A percentile compares a stretch with the other conserved stretches of the same genome.
Evolutionary conservation across 208 protist species (phyloP).

Genomic region (Acanthamoeba healyi): DNA sequence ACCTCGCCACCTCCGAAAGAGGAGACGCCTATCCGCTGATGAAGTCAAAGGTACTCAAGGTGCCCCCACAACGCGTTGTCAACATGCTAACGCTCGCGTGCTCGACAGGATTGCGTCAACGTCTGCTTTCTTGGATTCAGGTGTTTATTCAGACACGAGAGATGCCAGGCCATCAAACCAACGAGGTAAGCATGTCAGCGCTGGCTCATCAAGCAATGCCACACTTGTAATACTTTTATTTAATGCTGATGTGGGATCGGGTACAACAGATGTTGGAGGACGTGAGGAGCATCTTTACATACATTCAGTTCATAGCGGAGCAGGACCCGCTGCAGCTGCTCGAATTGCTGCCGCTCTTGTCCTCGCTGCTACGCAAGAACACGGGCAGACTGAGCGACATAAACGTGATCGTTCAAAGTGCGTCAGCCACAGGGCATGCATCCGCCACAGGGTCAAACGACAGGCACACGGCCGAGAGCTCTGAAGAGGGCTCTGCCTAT

Average conservation of each 20-base stretch:
- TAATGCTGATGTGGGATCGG: too few species aligned
- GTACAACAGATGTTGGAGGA: conserved; percentile 36
- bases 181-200: background rate
- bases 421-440: background rate
- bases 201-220: too few species aligned
- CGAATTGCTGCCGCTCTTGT: conserved; percentile 58
- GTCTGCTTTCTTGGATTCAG: conserved; percentile 60
- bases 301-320: conserved; percentile 19
- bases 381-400: conserved; percentile 19
- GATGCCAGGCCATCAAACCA: background rate
- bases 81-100: background rate
- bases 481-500: background rate
- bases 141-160: conserved; percentile 53
- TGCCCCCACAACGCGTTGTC: too few species aligned
- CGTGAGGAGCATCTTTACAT: conserved; percentile 42
- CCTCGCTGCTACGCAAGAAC: conserved; percentile 22
- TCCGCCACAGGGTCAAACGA: background rate
- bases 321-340: conserved; percentile 65
- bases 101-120: conserved; percentile 6
- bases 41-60: conserved; percentile 18
- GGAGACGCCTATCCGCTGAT: background rate
- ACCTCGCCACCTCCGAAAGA: background rate
- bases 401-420: background rate
- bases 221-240: background rate
- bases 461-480: background rate